Base-by-base conservation (phyloP, 345 rosid genomes). In the Heritiera fomes region DNA sequence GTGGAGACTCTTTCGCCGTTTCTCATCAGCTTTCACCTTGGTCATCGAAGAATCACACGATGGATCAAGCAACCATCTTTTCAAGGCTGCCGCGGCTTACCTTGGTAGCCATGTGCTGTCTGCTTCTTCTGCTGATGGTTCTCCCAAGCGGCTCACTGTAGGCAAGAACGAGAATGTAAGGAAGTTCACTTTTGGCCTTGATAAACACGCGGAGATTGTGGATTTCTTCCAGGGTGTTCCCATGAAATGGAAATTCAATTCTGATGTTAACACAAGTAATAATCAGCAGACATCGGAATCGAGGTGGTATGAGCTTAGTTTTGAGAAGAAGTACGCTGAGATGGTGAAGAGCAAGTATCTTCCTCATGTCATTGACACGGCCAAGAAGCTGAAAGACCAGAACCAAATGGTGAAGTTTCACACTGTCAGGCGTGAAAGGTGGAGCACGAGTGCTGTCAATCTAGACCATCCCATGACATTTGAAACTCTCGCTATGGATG, bases 401-500 rank as follows among this genome's bases (percentile, higher is more conserved):
- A 79, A 80, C 59, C 63, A 63, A 52, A 53, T 81, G 8, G 79
- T 84, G 32, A 86, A 78, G 80, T 82, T 86, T 49, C 75, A 79
- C 73, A 84, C 83, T 0, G 38, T 86, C 17, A 77, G 80, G 30
- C 73, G 80, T 6, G 85, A 86, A 0, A 73, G 85, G 49, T 86
- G 87, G 88, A 41, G 75, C 71, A 18, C 82, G 0, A 73, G 46
- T 23, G 83, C 80, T 17, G 67, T 71, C 20, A 83, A 73, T 14
- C 50, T 86, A 14, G 81, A 83, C 7, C 90, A 88, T 50, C 89
- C 90, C 2, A 84, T 84, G 87, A 86, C 85, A 0, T 86, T 86
- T 71, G 70, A 80, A 0, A 86, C 85, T 2, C 61, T 86, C 11
- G 87, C 86, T 66, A 81, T 88, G 85, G 90, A 86, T 40, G 87